Evolutionary conservation across 306 rosid genomes (phyloP), one percentile per base, ranked within the genome.

Genomic region (Neltuma alba): DNA sequence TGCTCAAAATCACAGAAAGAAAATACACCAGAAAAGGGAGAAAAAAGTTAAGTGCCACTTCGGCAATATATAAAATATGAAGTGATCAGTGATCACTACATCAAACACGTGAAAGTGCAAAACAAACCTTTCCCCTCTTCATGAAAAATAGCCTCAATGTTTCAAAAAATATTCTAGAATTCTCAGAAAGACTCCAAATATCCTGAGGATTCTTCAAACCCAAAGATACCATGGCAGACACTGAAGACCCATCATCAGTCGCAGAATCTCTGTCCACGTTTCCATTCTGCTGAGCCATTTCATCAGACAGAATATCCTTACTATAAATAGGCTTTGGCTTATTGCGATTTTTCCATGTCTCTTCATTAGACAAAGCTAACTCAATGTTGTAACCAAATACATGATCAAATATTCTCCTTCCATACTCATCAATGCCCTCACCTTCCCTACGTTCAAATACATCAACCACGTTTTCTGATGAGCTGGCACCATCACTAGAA

Each of bases 131-230:
- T 77, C 83, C 96, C 80, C 99, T 91, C 80, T 87, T 90, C 20
- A 61, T 75, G 85, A 93, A 93, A 86, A 96, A 96, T 58, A 96
- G 87, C 72, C 83, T 89, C 78, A 93, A 60, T 50, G 98, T 88
- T 86, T 91, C 99, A 9, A 91, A 77, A 88, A 93, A 89, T 87
- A 96, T 83, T 86, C 85, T 88, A 37, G 96, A 84, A 82, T 92
- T 96, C 78, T 96, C 99, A 77, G 23, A 9, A 28, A 96, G 94
- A 85, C 96, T 89, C 99, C 99, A 96, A 75, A 93, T 85, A 77
- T 96, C 99, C 87, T 96, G 99, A 48, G 99, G 98, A 86, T 96
- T 96, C 90, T 96, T 96, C 92, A 93, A 86, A 77, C 96, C 98
- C 79, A 93, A 81, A 80, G 94, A 90, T 66, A 92, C 60, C 99